Evolutionary conservation across 2,329 filamentous ascomycete genomes (phyloP), one percentile per base, ranked within the genome.

Genomic region (Exophiala bonariae): DNA sequence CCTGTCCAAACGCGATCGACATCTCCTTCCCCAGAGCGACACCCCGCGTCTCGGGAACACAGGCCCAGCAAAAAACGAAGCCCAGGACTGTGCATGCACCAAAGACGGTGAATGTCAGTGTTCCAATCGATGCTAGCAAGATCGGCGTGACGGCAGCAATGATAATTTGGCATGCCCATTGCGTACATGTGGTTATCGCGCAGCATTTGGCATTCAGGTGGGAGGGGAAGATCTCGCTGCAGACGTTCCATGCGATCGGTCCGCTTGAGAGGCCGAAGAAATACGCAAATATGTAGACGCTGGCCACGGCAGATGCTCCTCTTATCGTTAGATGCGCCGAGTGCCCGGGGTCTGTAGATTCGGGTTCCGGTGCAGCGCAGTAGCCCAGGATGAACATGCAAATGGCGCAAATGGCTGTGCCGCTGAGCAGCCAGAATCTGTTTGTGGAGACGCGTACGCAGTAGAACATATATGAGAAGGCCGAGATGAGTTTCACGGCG

Each of bases 221-320:
- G 3, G 48, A 48, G 13, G 50, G 50, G 26, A 54, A 54, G 30
- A 54, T 54, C 47, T 50, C 47, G 8, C 34, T 36, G 32, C 50
- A 55, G n/a, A 55, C 45, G 39, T 52, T 55, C 52, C 48, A 54
- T 18, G 31, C 32, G 16, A 54, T 54, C 3, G 51, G 51, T 6
- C 51, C 51, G 14, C 43, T 39, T 6, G 47, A 51, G 14, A 54
- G 36, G 18, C 51, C 51, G 19, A 54, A 54, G 13, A 44, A 38
- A 35, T 51, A 33, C 11, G 51, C 42, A 33, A 51, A 54, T 13
- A 54, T 39, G 30, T 51, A 51, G 4, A 54, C 48, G 28, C 46
- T 47, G 6, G 46, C 20, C 6, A 54, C 48, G n/a, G 43, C 19
- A 7, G 44, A 14, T n/a, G 44, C 17, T 7, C 38, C 51, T 14